Conservation (phyloP, 2,329 filamentous ascomycete genomes). For the Fusarium sp. region DNA sequence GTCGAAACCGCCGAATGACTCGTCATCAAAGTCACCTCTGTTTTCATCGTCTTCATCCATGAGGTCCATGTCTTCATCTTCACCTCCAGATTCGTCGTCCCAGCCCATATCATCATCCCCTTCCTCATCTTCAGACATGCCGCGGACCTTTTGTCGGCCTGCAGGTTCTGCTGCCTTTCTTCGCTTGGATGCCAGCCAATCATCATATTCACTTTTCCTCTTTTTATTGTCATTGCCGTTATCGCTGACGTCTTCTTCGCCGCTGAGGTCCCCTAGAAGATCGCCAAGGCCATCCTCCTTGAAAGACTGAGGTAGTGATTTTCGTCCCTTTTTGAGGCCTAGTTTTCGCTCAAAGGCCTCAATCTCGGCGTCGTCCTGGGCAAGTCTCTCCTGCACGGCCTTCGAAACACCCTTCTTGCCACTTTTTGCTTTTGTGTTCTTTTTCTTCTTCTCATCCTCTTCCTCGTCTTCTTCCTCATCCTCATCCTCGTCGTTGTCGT, state of each 20-base stretch:
- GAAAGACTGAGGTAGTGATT: slow-evolving; percentile 76
- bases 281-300: slow-evolving; percentile 85
- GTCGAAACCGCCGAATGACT: slow-evolving; percentile 52
- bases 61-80: slow-evolving; percentile 40
- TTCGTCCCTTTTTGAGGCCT: slow-evolving; percentile 80
- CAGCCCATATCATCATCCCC: slow-evolving; percentile 32
- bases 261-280: slow-evolving; percentile 71
- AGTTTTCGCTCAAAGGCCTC: slow-evolving; percentile 86
- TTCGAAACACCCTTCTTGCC: slow-evolving; percentile 27
- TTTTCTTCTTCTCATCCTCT: slow-evolving; percentile 26
- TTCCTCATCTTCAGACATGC: slow-evolving; percentile 38
- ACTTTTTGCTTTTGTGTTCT: slow-evolving; percentile 44
- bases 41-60: slow-evolving; percentile 41
- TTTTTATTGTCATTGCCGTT: slow-evolving; percentile 68
- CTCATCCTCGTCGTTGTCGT: slow-evolving; percentile 22
- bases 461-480: slow-evolving; percentile 28
- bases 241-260: slow-evolving; percentile 54
- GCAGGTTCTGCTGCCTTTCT: slow-evolving; percentile 52
- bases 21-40: slow-evolving; percentile 45
- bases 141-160: slow-evolving; percentile 15
- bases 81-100: slow-evolving; percentile 17
- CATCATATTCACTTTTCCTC: slow-evolving; percentile 64
- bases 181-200: slow-evolving; percentile 69
- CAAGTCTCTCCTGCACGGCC: slow-evolving; percentile 63
- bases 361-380: slow-evolving; percentile 88